Conservation (phyloP, 1,139 yeast genomes). For the Pichia terricola region DNA sequence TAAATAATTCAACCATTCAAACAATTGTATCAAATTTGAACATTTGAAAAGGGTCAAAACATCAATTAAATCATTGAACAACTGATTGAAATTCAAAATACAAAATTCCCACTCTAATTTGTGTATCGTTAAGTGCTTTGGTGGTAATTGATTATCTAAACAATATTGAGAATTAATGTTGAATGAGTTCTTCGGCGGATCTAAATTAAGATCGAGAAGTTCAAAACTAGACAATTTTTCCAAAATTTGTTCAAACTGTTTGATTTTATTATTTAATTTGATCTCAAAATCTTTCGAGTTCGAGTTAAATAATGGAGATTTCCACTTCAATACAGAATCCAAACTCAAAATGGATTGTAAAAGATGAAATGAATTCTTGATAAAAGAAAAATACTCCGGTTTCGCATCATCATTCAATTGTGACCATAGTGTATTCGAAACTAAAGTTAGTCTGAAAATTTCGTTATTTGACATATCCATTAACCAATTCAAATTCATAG, state of each 20-base stretch:
- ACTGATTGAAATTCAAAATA: conserved; percentile 27
- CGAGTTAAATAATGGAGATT: conserved; percentile 4
- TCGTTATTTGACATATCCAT: conserved; percentile 5
- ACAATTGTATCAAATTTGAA: conserved; percentile 29
- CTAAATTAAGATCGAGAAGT: neutral
- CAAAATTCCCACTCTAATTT: conserved; percentile 21
- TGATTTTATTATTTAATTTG: conserved; percentile 1
- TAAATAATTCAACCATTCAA: conserved; percentile 28
- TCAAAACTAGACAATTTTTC: conserved; percentile 2
- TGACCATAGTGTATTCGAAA: conserved; percentile 3
- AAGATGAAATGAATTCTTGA: conserved; percentile 7
- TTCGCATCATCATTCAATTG: conserved; percentile 4
- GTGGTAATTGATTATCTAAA: conserved; percentile 50
- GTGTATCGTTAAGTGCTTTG: conserved; percentile 17
- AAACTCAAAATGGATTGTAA: conserved; percentile 6
- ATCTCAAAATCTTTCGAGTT: neutral
- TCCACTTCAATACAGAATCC: conserved; percentile 5
- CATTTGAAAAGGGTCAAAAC: conserved; percentile 24
- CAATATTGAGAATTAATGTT: conserved; percentile 43
- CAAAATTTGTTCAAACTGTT: conserved; percentile 1
- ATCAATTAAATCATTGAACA: conserved; percentile 30
- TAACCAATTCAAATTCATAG: conserved; percentile 36
- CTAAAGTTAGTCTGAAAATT: conserved; percentile 2
- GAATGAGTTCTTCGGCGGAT: conserved; percentile 33
- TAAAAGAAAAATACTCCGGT: conserved; percentile 2